Conservation (phyloP, 2,329 filamentous ascomycete genomes). For the Calonectria pteridis region DNA sequence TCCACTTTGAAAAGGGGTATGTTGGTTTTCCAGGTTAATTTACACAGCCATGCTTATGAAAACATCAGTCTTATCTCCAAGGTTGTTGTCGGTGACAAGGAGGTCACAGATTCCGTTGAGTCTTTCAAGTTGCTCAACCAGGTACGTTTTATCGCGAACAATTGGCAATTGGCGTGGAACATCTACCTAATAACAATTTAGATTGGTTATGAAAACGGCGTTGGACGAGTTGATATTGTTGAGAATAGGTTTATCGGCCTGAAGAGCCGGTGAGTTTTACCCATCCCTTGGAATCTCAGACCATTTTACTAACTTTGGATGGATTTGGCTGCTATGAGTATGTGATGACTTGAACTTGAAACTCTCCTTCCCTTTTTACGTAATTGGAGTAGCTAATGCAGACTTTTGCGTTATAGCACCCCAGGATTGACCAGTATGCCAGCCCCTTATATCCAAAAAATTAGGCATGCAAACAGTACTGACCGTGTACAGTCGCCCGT, state of each 20-base stretch:
- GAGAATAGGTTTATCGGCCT: conserved; percentile 60
- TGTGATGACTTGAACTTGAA: too few species aligned
- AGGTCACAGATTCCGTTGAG: conserved; percentile 72
- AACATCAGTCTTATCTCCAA: conserved; percentile 61
- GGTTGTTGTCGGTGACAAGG: conserved; percentile 65
- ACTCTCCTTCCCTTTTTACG: too few species aligned
- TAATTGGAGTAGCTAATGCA: neutral
- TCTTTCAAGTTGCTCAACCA: conserved; percentile 75
- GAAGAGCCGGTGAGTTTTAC: conserved; percentile 65
- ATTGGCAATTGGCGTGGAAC: neutral
- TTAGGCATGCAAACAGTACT: neutral
- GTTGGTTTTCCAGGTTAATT: neutral
- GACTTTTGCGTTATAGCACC: neutral
- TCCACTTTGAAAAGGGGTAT: conserved; percentile 74
- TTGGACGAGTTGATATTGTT: conserved; percentile 72
- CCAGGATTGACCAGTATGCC: neutral
- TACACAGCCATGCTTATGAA: neutral
- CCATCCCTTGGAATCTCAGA: neutral
- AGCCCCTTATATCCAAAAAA: neutral
- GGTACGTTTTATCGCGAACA: neutral
- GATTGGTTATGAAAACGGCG: conserved; percentile 73
- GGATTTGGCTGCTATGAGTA: conserved; percentile 52
- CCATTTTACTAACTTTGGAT: neutral
- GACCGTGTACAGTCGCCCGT: conserved; percentile 34
- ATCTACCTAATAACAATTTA: neutral